phyloP scores from a whole-genome alignment of 1,139 yeast species.

The Groenewaldozyma sp. region DNA sequence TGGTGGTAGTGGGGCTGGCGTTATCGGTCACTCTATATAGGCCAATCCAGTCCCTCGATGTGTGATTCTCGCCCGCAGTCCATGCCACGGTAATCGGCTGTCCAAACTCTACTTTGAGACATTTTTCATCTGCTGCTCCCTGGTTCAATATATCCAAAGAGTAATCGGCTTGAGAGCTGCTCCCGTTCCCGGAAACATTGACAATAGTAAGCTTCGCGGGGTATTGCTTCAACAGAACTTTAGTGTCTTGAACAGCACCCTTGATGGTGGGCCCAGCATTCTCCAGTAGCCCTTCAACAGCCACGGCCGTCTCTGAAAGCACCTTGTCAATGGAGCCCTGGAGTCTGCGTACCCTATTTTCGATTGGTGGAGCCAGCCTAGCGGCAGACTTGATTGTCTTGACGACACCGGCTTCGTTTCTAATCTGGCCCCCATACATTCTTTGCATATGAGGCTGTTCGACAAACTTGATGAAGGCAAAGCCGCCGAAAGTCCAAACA shows the following conservation, averaged over 20 bases:
- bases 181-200: too few relatives aligned
- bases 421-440: constrained; percentile 55
- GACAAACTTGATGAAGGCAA: constrained; percentile 60
- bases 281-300: constrained; percentile 27
- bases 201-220: constrained; percentile 31
- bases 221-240: constrained; percentile 27
- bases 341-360: constrained; percentile 24
- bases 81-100: constrained; percentile 49
- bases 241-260: constrained; percentile 26
- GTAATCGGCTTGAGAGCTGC: constrained; percentile 28
- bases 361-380: constrained; percentile 24
- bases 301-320: constrained; percentile 27
- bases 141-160: constrained; percentile 5
- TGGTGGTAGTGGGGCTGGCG: constrained; percentile 49
- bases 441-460: constrained; percentile 76
- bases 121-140: constrained; percentile 6
- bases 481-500: constrained; percentile 61
- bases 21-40: constrained; percentile 60
- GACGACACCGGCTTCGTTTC: constrained; percentile 48
- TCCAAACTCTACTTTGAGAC: constrained; percentile 27
- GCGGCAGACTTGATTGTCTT: constrained; percentile 47
- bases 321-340: constrained; percentile 33
- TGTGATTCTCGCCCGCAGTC: constrained; percentile 42
- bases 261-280: constrained; percentile 25
- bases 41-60: constrained; percentile 66